Evolutionary conservation across 2,329 filamentous ascomycete species (phyloP).

Genomic region (Verticillium klebahnii): DNA sequence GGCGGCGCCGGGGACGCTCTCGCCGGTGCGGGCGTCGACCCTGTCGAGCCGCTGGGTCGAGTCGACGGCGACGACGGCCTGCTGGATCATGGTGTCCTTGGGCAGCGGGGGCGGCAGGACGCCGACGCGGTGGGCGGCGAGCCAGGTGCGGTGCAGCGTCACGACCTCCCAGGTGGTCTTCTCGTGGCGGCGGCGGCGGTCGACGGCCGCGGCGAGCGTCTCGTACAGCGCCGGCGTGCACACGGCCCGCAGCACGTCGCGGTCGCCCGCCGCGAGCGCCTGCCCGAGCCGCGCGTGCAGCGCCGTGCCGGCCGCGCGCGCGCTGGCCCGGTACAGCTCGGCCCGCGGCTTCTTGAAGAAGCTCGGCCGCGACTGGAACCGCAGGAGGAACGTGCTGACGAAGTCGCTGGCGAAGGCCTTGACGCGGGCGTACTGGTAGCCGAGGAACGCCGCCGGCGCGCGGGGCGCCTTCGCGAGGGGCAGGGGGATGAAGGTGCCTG

Average conservation of each 20-base stretch:
- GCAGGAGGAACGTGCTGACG: slow-evolving; percentile 29
- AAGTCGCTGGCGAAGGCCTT: slow-evolving; percentile 30
- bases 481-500: slow-evolving; percentile 45
- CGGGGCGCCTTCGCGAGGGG: slow-evolving; percentile 29
- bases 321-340: slow-evolving; percentile 33
- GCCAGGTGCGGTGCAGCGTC: slow-evolving; percentile 42
- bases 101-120: slow-evolving; percentile 38
- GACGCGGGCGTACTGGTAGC: slow-evolving; percentile 31
- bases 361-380: slow-evolving; percentile 40
- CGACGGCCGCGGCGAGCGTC: slow-evolving; percentile 49
- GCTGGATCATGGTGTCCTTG: slow-evolving; percentile 38
- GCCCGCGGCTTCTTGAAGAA: slow-evolving; percentile 37
- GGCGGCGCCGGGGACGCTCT: slow-evolving; percentile 39
- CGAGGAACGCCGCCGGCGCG: slow-evolving; percentile 20
- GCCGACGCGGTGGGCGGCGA: slow-evolving; percentile 52
- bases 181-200: slow-evolving; percentile 40
- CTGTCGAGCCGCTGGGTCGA: slow-evolving; percentile 51
- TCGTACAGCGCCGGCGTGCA: slow-evolving; percentile 49
- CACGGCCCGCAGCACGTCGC: slow-evolving; percentile 41
- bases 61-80: slow-evolving; percentile 56
- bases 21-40: slow-evolving; percentile 29
- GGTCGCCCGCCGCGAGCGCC: slow-evolving; percentile 56
- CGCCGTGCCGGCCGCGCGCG: slow-evolving; percentile 49
- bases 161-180: slow-evolving; percentile 51
- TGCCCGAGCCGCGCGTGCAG: slow-evolving; percentile 59